These are phyloP conservation scores for Petunia secreta DNA, from an alignment of 257 asterid genomes.

Conservation along the genomic window DNA sequence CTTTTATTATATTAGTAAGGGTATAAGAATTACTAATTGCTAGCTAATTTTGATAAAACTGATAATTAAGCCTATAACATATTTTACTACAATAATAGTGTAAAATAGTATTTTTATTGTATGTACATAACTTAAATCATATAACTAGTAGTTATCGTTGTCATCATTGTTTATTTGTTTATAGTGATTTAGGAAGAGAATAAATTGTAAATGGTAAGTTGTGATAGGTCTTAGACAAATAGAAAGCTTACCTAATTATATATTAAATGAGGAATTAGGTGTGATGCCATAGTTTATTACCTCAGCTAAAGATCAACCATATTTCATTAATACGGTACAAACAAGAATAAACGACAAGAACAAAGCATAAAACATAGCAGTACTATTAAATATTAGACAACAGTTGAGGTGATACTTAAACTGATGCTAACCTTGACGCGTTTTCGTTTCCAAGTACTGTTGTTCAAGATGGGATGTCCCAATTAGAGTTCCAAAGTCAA, in stretches of 20 bases:
- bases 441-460: neutral
- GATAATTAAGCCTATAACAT: too few species aligned
- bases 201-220: neutral
- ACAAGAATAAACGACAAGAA: conserved; percentile 15
- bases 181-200: neutral
- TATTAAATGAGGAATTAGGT: neutral
- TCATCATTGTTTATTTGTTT: neutral
- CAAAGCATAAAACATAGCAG: neutral
- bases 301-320: neutral
- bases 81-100: too few species aligned
- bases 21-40: too few species aligned
- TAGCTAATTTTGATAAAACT: too few species aligned
- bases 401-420: neutral
- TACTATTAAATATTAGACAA: neutral
- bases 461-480: neutral
- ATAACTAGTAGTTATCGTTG: neutral
- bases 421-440: neutral
- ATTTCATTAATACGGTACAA: conserved; percentile 3
- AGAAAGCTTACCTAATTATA: neutral
- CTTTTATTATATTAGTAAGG: too few species aligned
- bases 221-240: conserved; percentile 16
- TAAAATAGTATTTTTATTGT: too few species aligned
- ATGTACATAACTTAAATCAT: neutral
- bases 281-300: neutral
- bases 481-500: conserved; percentile 5